A percentile compares a stretch with the other conserved stretches of the same genome.
phyloP scores from a whole-genome alignment of 106 monocot species.

The Platanthera zijinensis region DNA sequence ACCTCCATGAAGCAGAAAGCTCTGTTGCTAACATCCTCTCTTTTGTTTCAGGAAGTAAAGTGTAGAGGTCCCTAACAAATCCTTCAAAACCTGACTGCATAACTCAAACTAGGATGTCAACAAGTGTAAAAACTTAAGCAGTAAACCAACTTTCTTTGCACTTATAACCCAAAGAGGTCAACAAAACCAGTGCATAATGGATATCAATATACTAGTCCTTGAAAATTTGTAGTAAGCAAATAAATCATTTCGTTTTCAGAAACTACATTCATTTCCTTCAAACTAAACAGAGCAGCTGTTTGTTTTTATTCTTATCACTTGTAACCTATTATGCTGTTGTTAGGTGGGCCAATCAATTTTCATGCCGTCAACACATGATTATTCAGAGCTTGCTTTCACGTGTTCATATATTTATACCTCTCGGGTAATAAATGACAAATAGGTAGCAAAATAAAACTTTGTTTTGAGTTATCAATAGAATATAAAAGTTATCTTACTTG shows the following conservation, averaged over 20 bases:
- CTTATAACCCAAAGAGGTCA: neutral
- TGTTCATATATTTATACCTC: neutral
- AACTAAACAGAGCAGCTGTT: neutral
- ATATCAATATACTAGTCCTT: neutral
- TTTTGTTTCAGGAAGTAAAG: slow-evolving; percentile 77
- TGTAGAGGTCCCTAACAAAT: slow-evolving; percentile 77
- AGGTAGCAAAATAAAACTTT: neutral
- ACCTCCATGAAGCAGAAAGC: slow-evolving; percentile 85
- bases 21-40: slow-evolving; percentile 95
- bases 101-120: neutral
- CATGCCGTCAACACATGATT: neutral
- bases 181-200: neutral
- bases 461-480: neutral
- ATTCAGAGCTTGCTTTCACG: neutral
- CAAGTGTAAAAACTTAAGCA: neutral
- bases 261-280: neutral
- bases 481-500: neutral
- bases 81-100: slow-evolving; percentile 94
- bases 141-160: neutral
- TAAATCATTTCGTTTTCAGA: neutral
- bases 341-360: neutral
- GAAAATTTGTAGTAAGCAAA: neutral
- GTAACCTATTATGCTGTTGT: neutral
- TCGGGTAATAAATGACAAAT: neutral
- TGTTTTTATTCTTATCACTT: neutral